These are phyloP conservation scores for Cornus florida DNA, from an alignment of 148 eudicot genomes.

Conservation along the genomic window DNA sequence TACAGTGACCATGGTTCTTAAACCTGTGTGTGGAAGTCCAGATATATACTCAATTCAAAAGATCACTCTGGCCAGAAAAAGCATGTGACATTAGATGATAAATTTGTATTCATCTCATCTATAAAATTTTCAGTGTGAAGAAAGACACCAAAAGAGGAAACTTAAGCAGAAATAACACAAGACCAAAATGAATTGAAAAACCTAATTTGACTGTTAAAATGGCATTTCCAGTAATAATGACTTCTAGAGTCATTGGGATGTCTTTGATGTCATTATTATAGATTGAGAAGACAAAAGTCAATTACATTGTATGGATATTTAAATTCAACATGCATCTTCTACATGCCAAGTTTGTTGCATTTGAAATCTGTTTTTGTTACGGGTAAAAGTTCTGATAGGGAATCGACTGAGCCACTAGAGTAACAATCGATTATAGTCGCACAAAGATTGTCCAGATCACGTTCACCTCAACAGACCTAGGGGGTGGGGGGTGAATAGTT, in stretches of 20 bases:
- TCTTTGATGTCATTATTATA: background rate
- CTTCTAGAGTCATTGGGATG: background rate
- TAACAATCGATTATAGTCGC: too few relatives aligned
- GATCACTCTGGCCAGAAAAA: background rate
- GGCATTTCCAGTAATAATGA: background rate
- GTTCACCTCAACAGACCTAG: too few relatives aligned
- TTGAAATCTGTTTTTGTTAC: background rate
- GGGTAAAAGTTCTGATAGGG: too few relatives aligned
- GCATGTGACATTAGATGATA: background rate
- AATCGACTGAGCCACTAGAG: too few relatives aligned
- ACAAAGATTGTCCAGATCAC: too few relatives aligned
- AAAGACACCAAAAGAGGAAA: background rate
- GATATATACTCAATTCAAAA: background rate
- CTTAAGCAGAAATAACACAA: background rate
- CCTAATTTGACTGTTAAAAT: background rate
- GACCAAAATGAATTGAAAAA: background rate
- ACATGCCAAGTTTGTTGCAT: background rate
- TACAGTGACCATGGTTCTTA: background rate
- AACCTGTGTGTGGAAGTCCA: background rate
- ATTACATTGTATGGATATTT: background rate
- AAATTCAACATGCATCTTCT: background rate
- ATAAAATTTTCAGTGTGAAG: background rate
- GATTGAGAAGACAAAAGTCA: background rate
- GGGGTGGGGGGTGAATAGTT: too few relatives aligned
- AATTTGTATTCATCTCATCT: background rate